Evolutionary conservation across 2,329 filamentous ascomycete species (phyloP).

Genomic region (Talaromyces islandicus): DNA sequence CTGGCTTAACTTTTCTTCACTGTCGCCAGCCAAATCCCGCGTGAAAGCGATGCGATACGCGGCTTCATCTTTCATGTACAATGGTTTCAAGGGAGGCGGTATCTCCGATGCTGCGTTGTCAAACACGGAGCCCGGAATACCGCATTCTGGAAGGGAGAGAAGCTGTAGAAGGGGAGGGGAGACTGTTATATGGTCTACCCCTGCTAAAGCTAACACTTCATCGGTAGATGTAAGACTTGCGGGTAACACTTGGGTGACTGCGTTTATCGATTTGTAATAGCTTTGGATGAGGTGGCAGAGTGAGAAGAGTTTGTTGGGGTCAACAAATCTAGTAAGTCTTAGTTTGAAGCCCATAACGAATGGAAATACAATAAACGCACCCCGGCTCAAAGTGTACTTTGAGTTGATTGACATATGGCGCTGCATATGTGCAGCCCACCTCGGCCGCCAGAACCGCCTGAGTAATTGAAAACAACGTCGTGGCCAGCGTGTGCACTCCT

Average conservation of each 20-base stretch:
- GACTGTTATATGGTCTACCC: constrained; percentile 55
- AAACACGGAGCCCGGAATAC: constrained; percentile 18
- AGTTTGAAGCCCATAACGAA: not conserved
- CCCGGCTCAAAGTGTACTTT: constrained; percentile 53
- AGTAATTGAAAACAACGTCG: constrained; percentile 57
- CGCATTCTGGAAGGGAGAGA: constrained; percentile 29
- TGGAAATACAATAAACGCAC: constrained; percentile 12
- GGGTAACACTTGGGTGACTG: constrained; percentile 48
- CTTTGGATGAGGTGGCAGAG: constrained; percentile 48
- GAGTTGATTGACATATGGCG: constrained; percentile 60
- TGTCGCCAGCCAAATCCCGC: constrained; percentile 31
- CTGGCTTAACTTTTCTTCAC: constrained; percentile 46
- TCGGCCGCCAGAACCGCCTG: constrained; percentile 56
- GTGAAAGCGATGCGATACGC: constrained; percentile 49
- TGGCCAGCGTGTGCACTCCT: constrained; percentile 56
- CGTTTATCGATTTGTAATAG: constrained; percentile 43
- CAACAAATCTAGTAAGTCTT: constrained; percentile 17
- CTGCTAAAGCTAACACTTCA: constrained; percentile 55
- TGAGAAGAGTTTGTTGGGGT: constrained; percentile 32
- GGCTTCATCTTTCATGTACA: constrained; percentile 38
- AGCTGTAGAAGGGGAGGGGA: constrained; percentile 47
- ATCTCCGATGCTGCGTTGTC: constrained; percentile 12
- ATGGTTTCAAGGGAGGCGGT: constrained; percentile 15
- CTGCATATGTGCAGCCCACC: constrained; percentile 56
- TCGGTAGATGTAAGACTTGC: constrained; percentile 53